These are phyloP conservation scores for Colletotrichum shisoi DNA, from an alignment of 2,329 filamentous ascomycete genomes.

Conservation along the genomic window DNA sequence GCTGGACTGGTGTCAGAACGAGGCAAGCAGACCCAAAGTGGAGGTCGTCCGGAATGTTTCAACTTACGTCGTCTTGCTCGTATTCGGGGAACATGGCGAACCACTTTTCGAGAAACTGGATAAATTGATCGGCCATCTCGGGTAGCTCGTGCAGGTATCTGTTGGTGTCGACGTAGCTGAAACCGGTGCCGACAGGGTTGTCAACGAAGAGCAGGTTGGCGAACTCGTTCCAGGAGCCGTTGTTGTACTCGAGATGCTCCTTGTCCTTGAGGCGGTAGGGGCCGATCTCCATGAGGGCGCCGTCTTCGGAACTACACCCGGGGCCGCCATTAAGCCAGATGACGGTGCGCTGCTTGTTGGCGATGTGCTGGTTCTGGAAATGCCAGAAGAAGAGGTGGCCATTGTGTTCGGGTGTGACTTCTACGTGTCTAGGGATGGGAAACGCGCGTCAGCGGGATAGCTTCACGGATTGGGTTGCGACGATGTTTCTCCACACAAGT, in stretches of 20 bases:
- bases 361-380: constrained; percentile 94
- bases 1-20: constrained; percentile 57
- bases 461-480: constrained; percentile 4
- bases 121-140: constrained; percentile 88
- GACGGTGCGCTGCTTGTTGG: constrained; percentile 86
- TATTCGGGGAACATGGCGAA: constrained; percentile 92
- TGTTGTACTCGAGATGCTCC: constrained; percentile 76
- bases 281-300: constrained; percentile 93
- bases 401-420: constrained; percentile 83
- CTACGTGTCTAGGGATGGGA: constrained; percentile 75
- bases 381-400: constrained; percentile 99
- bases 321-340: constrained; percentile 98
- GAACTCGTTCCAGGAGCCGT: constrained; percentile 98
- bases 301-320: constrained; percentile 96
- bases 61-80: constrained; percentile 84
- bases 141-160: constrained; percentile 84
- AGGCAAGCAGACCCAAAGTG: neutral
- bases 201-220: constrained; percentile 97
- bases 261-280: constrained; percentile 86
- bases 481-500: neutral
- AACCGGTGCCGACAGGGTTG: constrained; percentile 95
- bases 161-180: constrained; percentile 92
- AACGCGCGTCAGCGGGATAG: constrained; percentile 42
- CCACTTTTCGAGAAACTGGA: constrained; percentile 90
- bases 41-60: neutral